Conservation (phyloP, 441 rosid genomes). For the Pelargonium australe region DNA sequence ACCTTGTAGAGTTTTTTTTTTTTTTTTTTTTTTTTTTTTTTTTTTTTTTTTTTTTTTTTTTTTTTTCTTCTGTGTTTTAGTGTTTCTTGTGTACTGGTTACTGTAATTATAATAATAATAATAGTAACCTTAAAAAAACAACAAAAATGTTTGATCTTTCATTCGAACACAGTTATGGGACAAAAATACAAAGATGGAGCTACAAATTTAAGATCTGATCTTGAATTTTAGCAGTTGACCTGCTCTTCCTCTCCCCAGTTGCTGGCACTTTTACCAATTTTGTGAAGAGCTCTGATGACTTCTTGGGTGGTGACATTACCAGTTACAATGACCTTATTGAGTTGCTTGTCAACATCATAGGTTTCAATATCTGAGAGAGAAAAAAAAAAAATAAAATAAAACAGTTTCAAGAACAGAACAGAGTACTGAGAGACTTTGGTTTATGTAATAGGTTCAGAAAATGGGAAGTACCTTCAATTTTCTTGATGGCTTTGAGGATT, state of each 20-base stretch:
- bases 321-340: conserved; percentile 68
- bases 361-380: conserved; percentile 56
- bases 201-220: too few species aligned
- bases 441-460: too few species aligned
- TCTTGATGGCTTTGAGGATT: conserved; percentile 79
- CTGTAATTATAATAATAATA: too few species aligned
- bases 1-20: background rate
- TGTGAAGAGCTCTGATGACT: conserved; percentile 65
- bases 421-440: background rate
- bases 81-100: too few species aligned
- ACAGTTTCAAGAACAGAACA: background rate
- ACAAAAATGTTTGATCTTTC: too few species aligned
- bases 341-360: conserved; percentile 63
- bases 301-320: conserved; percentile 67
- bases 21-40: too few species aligned
- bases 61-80: too few species aligned
- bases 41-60: too few species aligned
- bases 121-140: too few species aligned
- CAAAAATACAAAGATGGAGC: background rate
- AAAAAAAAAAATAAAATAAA: background rate
- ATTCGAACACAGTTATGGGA: background rate
- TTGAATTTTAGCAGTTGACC: conserved; percentile 4
- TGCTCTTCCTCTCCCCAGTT: conserved; percentile 35
- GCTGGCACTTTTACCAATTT: conserved; percentile 61
- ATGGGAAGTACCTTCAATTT: conserved; percentile 49